phyloP scores from a whole-genome alignment of 371 early-diverging fungal genomes.

The Mucor irregularis region DNA sequence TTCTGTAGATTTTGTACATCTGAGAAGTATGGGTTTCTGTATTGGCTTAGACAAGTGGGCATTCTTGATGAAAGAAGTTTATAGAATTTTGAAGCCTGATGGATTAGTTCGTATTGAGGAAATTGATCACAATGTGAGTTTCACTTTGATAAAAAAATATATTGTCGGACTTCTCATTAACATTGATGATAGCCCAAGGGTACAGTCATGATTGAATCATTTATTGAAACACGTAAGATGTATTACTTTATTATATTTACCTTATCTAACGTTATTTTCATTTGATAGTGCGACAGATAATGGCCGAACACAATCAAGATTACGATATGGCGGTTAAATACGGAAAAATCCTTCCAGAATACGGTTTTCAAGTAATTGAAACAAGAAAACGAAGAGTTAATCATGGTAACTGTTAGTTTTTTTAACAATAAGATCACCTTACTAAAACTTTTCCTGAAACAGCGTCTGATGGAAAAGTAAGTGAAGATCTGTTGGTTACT shows the following conservation, averaged over 20 bases:
- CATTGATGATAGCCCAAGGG: constrained; percentile 23
- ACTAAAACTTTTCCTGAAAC: neutral
- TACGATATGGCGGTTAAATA: constrained; percentile 28
- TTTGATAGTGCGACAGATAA: neutral
- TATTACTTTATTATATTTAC: neutral
- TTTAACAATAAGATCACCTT: neutral
- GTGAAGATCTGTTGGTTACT: constrained; percentile 26
- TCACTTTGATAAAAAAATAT: neutral
- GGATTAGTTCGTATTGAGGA: constrained; percentile 42
- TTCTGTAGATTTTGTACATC: constrained; percentile 31
- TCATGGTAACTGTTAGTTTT: constrained; percentile 21
- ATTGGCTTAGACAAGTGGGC: constrained; percentile 15
- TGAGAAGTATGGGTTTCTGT: constrained; percentile 25
- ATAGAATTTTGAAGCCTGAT: constrained; percentile 36
- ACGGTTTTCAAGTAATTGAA: constrained; percentile 29
- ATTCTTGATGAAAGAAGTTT: constrained; percentile 15
- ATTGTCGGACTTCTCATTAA: constrained; percentile 1
- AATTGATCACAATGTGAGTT: constrained; percentile 28
- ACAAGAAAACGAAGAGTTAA: constrained; percentile 26
- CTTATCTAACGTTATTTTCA: neutral
- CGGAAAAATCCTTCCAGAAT: constrained; percentile 13
- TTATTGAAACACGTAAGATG: constrained; percentile 37
- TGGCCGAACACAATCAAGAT: constrained; percentile 10
- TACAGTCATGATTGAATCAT: constrained; percentile 42
- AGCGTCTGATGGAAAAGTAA: constrained; percentile 25